These are phyloP conservation scores for Russula sp. DNA, from an alignment of 768 basidiomycete species.

Conservation along the genomic window DNA sequence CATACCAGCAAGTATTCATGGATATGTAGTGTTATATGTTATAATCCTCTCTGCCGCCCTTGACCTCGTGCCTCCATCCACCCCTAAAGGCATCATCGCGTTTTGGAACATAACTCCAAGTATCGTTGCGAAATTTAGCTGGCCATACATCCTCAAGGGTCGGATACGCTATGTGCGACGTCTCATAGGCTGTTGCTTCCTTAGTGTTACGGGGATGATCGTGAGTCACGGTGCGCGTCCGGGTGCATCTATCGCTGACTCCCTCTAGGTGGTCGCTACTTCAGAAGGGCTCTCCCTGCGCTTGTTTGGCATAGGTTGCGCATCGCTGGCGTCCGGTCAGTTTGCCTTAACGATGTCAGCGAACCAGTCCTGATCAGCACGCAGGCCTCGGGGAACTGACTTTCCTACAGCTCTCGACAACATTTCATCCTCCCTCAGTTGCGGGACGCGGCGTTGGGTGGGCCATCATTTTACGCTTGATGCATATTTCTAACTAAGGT, in stretches of 20 bases:
- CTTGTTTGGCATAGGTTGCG: conserved; percentile 22
- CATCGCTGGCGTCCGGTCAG: conserved; percentile 16
- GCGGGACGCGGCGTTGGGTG: conserved; percentile 80
- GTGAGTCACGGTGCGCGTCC: conserved; percentile 41
- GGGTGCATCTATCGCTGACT: background rate
- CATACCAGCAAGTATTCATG: conserved; percentile 4
- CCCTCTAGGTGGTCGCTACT: conserved; percentile 20
- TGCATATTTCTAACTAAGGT: background rate
- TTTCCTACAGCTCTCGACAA: conserved; percentile 88
- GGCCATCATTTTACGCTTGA: conserved; percentile 17
- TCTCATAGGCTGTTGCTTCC: conserved; percentile 62
- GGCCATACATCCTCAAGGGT: conserved; percentile 89
- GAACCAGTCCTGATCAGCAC: background rate
- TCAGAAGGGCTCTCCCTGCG: conserved; percentile 18
- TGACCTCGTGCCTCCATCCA: conserved; percentile 86
- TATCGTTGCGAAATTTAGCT: conserved; percentile 79
- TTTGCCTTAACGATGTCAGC: background rate
- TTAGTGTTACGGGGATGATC: conserved; percentile 83
- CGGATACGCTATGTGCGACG: conserved; percentile 75
- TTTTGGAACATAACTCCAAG: conserved; percentile 95
- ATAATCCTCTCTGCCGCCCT: conserved; percentile 94
- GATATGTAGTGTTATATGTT: conserved; percentile 74
- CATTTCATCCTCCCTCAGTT: conserved; percentile 60
- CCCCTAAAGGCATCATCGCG: conserved; percentile 90
- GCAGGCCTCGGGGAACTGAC: conserved; percentile 90